Evolutionary conservation across 495 filamentous ascomycete genomes (phyloP), one percentile per base, ranked within the genome.

Genomic region (Penicillium silybi): DNA sequence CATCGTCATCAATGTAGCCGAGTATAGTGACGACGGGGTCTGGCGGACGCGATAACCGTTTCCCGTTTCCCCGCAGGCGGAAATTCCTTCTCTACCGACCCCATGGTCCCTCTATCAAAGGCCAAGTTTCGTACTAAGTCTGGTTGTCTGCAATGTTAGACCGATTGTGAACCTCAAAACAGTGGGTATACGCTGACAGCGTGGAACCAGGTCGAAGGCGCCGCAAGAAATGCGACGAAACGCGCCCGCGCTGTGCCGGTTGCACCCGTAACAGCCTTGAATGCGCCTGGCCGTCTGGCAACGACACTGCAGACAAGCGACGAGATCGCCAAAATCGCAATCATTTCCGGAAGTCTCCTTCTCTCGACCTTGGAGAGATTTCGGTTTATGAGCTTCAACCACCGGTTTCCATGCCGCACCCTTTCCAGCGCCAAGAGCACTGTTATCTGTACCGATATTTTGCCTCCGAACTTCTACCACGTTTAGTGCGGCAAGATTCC

Each of bases 151-250:
- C 44, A 34, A 49, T 57, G 54, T 53, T 15, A 42, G 54, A 6
- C 3, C 26, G 22, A 29, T 18, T n/a, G 0, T 6, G 4, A 38
- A 26, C 7, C n/a, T n/a, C n/a, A 26, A 3, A 26, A 26, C 7
- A 26, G 7, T 38, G 35, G 10, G 4, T 17, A 4, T 38, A 38
- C 4, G 16, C 35, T 38, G 35, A 38, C 35, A 38, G n/a, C n/a
- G n/a, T 38, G 11, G 10, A 4, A 15, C 35, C 35, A 58, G 55
- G 55, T 40, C 46, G 55, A 15, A 40, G 42, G 13, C 50, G 55
- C n/a, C 49, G 55, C 16, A 58, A 58, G 50, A 58, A 58, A 38
- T 58, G 55, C 42, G 50, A 58, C 41, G 55, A 58, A 25, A 22
- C 35, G 23, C 49, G 45, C 20, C 55, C 55, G 15, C 45, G 46